Evolutionary conservation across 176 grass and related monocot genomes (phyloP), one percentile per base, ranked within the genome.

Genomic region (Secale cereale): DNA sequence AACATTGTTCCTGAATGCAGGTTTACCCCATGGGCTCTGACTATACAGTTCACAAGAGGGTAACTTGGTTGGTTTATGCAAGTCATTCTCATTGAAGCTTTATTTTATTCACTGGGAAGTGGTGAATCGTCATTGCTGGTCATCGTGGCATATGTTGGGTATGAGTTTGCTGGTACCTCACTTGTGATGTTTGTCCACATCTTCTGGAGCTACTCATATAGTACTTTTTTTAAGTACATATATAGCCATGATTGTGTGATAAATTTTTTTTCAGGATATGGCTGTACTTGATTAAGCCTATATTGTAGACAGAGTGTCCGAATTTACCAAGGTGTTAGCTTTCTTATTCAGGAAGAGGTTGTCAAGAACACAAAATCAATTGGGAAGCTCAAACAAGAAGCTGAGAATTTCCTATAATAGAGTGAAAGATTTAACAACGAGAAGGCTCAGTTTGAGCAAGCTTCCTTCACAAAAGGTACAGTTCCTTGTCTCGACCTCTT

Each of bases 1-100:
- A 25, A 3, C 10, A 64, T 62, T 72, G 35, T 23, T 71, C 43
- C 17, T 56, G 70, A 17, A 80, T 91, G 73, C 87, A 94, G 94
- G 86, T 97, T 97, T 83, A 94, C 75, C 77, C 92, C 92, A 52
- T 88, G 94, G 86, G 84, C 90, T 74, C 67, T 94, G 11, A 94
- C 90, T 59, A 59, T 97, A 66, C 94, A 92, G 83, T 94, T 97
- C 76, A 86, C 92, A 36, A 91, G 87, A 73, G 92, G 90, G 45
- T 17, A 84, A 54, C 83, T 89, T 40, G 92, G 90, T 10, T 94
- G 90, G 92, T 83, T 91, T 86, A 43, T 97, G 23, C 90, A 92
- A 87, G 81, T 92, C 19, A 64, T 88, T 26, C 66, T 97, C 41
- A 87, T 94, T 43, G 87, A 91, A 85, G 87, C 54, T 45, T 65